Conservation (phyloP, 2,329 filamentous ascomycete genomes). For the Sarocladium strictum region DNA sequence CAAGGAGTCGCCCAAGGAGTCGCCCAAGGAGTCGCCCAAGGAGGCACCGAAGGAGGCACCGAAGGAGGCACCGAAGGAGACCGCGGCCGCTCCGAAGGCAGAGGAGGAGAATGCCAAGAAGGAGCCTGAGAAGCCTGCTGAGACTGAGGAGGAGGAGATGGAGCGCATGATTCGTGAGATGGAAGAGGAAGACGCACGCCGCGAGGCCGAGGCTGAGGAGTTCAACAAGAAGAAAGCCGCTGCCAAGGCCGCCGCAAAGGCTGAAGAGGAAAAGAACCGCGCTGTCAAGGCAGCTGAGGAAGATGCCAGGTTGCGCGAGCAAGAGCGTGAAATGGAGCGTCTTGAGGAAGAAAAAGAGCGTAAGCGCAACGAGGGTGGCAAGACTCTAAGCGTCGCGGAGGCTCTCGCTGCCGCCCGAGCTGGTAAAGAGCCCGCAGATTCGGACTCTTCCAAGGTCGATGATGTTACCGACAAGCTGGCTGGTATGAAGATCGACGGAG, state of each 20-base stretch:
- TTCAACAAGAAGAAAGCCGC: constrained; percentile 41
- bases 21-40: too few relatives aligned
- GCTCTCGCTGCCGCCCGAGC: constrained; percentile 34
- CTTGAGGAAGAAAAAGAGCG: constrained; percentile 65
- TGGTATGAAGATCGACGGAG: constrained; percentile 40
- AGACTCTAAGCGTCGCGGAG: constrained; percentile 45
- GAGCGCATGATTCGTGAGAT: constrained; percentile 58
- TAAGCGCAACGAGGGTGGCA: constrained; percentile 42
- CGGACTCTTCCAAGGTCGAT: constrained; percentile 30
- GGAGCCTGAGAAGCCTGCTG: constrained; percentile 24
- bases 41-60: constrained; percentile 13
- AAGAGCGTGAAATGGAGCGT: constrained; percentile 66
- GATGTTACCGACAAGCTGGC: constrained; percentile 44
- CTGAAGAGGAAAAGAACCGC: constrained; percentile 39
- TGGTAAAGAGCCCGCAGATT: constrained; percentile 25
- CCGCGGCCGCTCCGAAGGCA: constrained; percentile 25
- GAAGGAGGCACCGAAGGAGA: constrained; percentile 13
- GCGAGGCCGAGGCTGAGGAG: constrained; percentile 43
- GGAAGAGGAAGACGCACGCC: constrained; percentile 48
- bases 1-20: too few relatives aligned
- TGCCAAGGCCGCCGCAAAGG: constrained; percentile 40
- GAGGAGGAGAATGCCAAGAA: constrained; percentile 21
- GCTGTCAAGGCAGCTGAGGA: constrained; percentile 46
- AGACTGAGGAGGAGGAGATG: constrained; percentile 48
- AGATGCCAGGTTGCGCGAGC: constrained; percentile 63